These are phyloP conservation scores for Pichia thaimueangensis DNA, from an alignment of 805 yeast species.

Conservation along the genomic window DNA sequence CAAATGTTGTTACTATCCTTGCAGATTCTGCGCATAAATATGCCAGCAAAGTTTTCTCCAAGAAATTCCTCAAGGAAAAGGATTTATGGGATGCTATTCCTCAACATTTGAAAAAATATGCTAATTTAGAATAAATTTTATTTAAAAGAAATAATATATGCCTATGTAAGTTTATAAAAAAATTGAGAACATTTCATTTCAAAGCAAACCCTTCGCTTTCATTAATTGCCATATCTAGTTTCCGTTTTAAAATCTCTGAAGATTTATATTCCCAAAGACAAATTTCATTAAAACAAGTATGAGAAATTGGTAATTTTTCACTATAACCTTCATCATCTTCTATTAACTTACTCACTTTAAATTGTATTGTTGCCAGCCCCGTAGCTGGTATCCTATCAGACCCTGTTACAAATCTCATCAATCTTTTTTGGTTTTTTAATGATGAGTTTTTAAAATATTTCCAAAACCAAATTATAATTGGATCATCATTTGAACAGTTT, in stretches of 20 bases:
- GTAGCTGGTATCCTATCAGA: conserved; percentile 91
- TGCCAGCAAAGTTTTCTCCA: conserved; percentile 72
- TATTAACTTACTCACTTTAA: conserved; percentile 53
- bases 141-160: background rate
- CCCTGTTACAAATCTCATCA: conserved; percentile 79
- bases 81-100: conserved; percentile 63
- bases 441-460: conserved; percentile 49
- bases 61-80: conserved; percentile 69
- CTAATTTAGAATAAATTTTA: conserved; percentile 33
- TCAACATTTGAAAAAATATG: conserved; percentile 62
- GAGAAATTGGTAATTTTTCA: conserved; percentile 72
- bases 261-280: conserved; percentile 63
- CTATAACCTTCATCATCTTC: conserved; percentile 22
- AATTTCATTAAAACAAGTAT: conserved; percentile 91
- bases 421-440: conserved; percentile 46
- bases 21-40: conserved; percentile 91
- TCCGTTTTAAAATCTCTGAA: conserved; percentile 46
- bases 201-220: conserved; percentile 84
- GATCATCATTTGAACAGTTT: conserved; percentile 46
- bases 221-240: conserved; percentile 60
- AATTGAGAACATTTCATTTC: too few relatives aligned
- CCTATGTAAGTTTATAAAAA: background rate
- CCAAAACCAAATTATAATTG: conserved; percentile 81
- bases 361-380: conserved; percentile 69
- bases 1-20: conserved; percentile 81